phyloP scores from a whole-genome alignment of 2,329 filamentous ascomycete species.

The Neofusicoccum cordaticola region DNA sequence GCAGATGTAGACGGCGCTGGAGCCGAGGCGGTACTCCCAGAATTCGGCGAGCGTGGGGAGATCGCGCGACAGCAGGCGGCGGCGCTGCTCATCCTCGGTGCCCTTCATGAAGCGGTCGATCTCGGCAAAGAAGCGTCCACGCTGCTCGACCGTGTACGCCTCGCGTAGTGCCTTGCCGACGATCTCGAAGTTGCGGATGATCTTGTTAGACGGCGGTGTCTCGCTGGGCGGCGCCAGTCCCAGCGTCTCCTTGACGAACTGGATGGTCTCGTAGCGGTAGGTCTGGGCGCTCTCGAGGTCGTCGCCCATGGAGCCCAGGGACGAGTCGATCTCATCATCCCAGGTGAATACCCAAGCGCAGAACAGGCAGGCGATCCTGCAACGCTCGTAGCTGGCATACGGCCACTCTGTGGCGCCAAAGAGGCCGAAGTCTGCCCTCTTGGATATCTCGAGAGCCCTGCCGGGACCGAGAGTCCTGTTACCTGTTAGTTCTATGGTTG shows the following conservation, averaged over 20 bases:
- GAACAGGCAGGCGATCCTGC: constrained; percentile 3
- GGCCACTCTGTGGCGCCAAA: constrained; percentile 7
- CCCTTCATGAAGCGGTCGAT: constrained; percentile 2
- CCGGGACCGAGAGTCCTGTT: background rate
- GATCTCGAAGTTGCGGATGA: constrained; percentile 7
- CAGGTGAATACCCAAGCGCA: constrained; percentile 10
- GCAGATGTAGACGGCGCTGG: constrained; percentile 2
- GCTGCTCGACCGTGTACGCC: background rate
- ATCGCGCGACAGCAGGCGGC: background rate
- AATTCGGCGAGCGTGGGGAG: background rate
- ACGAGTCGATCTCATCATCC: constrained; percentile 12
- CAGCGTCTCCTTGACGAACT: constrained; percentile 6
- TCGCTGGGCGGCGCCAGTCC: background rate
- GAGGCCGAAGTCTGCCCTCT: constrained; percentile 9
- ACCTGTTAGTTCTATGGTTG: background rate
- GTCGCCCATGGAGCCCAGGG: constrained; percentile 4
- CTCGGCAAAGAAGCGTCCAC: background rate
- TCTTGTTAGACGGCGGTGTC: background rate
- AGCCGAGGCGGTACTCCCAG: constrained; percentile 8
- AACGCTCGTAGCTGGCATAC: constrained; percentile 6
- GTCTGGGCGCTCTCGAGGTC: constrained; percentile 6
- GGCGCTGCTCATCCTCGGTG: constrained; percentile 8
- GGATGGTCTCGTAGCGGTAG: constrained; percentile 1
- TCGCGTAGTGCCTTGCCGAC: background rate
- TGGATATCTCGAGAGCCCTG: background rate